Base-by-base conservation (phyloP, 1,139 yeast genomes). In the Yamadazyma blattariae region DNA sequence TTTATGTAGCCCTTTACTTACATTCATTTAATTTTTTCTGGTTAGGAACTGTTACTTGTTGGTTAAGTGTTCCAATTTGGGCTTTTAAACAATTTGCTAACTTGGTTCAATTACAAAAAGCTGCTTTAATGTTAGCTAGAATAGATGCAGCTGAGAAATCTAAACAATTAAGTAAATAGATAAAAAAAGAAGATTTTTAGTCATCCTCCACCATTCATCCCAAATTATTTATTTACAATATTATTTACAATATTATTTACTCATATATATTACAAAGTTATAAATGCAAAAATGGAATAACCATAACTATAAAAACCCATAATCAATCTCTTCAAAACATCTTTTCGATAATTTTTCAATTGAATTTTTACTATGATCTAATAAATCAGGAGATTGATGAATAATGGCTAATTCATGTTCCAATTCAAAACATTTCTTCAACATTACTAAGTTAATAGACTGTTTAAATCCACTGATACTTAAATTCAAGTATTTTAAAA, bases 41-140 rank as follows among this genome's bases (percentile, higher is more conserved):
- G 61, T 67, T 80, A 49, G 87, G 95, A 18, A 83, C 90, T 25
- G 60, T 80, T 30, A 61, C 87, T 52, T 76, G 77, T 14, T 67
- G 75, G 50, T 46, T 80, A 32, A 80, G 92, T 47, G 74, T 85
- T 42, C 98, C 98, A 26, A 73, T 90, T 38, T 92, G 96, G 89
- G 60, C 79, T 16, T 88, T 89, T 64, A 94, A 94, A 65, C 98
- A 94, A 66, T 64, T 84, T 45, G 86, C 95, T 47, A 94, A 94
- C 54, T 80, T 87, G 22, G 79, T 94, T 44, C 99, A 94, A 62
- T 67, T 94, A 74, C 74, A 78, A 45, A 79, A 86, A 49, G 99
- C 98, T 15, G 88, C 95, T 9, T 61, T 84, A 32, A 73, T 79
- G 38, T 72, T 94, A 52, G 97, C 97, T 7, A 79, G 74, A 44